A percentile compares a stretch with the other conserved stretches of the same genome.
Evolutionary conservation across 208 protist genomes (phyloP).

Genomic region (Trypanosoma lewisi): DNA sequence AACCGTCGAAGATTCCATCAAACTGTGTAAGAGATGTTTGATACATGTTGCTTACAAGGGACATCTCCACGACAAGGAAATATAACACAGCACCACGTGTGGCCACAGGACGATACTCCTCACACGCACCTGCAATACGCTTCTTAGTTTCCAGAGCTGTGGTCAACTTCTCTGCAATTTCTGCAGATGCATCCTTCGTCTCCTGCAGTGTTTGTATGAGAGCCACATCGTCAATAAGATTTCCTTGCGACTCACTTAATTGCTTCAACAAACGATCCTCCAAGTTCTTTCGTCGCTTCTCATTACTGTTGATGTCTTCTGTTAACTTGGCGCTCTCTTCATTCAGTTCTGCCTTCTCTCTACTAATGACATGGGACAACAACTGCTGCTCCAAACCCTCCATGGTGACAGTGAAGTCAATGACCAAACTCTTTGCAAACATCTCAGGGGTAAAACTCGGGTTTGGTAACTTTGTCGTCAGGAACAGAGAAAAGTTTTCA

Average conservation of each 20-base stretch:
- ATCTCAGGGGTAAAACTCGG: conserved; percentile 98
- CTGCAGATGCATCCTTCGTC: conserved; percentile 96
- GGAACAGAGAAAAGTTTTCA: conserved; percentile 94
- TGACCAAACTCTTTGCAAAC: conserved; percentile 97
- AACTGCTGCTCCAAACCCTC: conserved; percentile 97
- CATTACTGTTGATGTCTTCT: conserved; percentile 96
- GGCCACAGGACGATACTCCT: conserved; percentile 97
- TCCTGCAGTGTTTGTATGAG: conserved; percentile 96
- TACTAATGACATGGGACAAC: conserved; percentile 94
- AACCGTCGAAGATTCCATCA: conserved; percentile 94
- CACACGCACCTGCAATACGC: conserved; percentile 94
- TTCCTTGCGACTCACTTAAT: conserved; percentile 92
- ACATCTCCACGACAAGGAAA: conserved; percentile 99
- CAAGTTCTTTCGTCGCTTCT: conserved; percentile 93
- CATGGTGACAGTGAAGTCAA: conserved; percentile 99
- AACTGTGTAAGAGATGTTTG: conserved; percentile 98
- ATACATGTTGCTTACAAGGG: conserved; percentile 97
- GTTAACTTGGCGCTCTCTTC: conserved; percentile 95
- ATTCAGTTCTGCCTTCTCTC: conserved; percentile 98
- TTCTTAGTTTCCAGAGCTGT: conserved; percentile 94
- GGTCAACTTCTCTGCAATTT: conserved; percentile 96
- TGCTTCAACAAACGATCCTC: conserved; percentile 95
- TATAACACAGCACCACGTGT: conserved; percentile 97
- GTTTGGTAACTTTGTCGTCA: conserved; percentile 98
- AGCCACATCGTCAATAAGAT: conserved; percentile 92